Conservation (phyloP, 2,329 filamentous ascomycete genomes). For the Metarhizium guizhouense region DNA sequence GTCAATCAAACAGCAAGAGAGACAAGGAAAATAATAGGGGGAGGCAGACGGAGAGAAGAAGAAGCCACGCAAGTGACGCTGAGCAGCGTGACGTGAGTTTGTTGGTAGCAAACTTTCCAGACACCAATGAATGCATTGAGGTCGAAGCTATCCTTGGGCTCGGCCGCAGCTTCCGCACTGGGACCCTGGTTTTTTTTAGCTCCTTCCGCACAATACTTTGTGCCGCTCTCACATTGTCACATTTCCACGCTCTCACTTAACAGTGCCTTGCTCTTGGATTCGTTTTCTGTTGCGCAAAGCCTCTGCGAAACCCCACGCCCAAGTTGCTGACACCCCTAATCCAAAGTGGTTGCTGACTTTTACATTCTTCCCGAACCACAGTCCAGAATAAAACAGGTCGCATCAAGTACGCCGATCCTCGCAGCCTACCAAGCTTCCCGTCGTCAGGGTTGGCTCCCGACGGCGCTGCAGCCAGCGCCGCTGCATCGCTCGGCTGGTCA, state of each 20-base stretch:
- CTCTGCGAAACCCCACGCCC: no score
- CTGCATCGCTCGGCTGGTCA: slow-evolving; percentile 64
- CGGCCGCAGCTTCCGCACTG: background rate
- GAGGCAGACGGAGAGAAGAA: no score
- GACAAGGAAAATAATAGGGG: background rate
- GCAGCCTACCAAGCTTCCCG: slow-evolving; percentile 67
- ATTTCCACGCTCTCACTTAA: background rate
- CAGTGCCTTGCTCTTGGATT: no score
- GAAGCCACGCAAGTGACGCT: no score
- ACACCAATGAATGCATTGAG: background rate
- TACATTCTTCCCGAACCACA: background rate
- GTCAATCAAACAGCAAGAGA: background rate
- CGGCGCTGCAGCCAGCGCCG: slow-evolving; percentile 60
- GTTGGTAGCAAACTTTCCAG: no score
- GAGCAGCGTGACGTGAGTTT: no score
- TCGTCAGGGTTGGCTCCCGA: slow-evolving; percentile 50
- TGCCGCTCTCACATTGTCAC: background rate
- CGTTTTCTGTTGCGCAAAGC: no score
- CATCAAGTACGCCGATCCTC: slow-evolving; percentile 62
- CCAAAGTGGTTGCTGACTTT: background rate
- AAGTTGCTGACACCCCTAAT: background rate
- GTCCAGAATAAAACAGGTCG: slow-evolving; percentile 24
- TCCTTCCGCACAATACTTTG: background rate
- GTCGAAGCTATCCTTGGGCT: background rate
- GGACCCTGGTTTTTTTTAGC: background rate